Percentiles rank a stretch among this genome's conserved stretches.
phyloP scores from a whole-genome alignment of 2,329 filamentous ascomycete species.

The Aureobasidium pullulans region DNA sequence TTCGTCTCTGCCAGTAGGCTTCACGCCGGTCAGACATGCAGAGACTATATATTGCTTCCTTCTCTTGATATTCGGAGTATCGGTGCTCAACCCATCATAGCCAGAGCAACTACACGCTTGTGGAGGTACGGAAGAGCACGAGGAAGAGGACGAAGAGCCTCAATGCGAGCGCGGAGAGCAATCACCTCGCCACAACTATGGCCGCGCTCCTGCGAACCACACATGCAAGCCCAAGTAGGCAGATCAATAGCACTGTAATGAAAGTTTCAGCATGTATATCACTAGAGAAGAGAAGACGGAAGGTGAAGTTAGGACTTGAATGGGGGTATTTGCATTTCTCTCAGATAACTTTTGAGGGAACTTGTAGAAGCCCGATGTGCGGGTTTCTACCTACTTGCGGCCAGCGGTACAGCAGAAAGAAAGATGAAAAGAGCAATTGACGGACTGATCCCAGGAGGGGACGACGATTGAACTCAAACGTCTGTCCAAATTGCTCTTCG shows the following conservation, averaged over 20 bases:
- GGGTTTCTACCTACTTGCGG: not conserved
- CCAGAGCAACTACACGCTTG: not conserved
- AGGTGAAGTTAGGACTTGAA: not conserved
- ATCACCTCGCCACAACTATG: constrained; percentile 17
- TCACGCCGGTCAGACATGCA: not conserved
- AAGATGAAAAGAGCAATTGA: not conserved
- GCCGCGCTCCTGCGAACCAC: constrained; percentile 18
- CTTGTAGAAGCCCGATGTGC: not conserved
- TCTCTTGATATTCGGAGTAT: no score
- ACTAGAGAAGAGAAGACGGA: not conserved
- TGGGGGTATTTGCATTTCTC: not conserved
- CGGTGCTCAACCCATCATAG: not conserved
- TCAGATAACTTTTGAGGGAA: not conserved
- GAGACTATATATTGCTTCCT: no score
- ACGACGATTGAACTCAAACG: not conserved
- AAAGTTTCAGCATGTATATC: not conserved
- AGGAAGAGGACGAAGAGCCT: not conserved
- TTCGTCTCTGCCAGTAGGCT: no score
- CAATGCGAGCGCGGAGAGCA: not conserved
- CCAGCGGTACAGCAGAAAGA: not conserved
- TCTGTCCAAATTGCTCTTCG: not conserved
- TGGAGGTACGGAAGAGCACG: not conserved
- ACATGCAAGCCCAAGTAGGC: constrained; percentile 22
- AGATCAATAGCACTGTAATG: not conserved
- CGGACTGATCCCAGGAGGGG: no score